A percentile compares a stretch with the other conserved stretches of the same genome.
These are phyloP conservation scores for Aspergillus pseudonomiae DNA, from an alignment of 2,329 filamentous ascomycete genomes.

Conservation along the genomic window DNA sequence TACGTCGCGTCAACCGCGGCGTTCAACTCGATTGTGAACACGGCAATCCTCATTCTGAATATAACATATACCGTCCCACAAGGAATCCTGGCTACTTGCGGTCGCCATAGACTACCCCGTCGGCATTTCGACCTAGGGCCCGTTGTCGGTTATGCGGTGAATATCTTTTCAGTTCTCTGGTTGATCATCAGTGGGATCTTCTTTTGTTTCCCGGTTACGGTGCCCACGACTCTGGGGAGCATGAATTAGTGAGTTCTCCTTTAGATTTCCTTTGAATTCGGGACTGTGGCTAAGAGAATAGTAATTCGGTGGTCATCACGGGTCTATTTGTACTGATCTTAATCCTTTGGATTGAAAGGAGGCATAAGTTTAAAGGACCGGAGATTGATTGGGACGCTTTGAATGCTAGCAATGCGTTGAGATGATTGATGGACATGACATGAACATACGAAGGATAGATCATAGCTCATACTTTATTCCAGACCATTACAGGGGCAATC, in stretches of 20 bases:
- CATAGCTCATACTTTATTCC: neutral
- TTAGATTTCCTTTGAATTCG: neutral
- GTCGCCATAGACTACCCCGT: neutral
- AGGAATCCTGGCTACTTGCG: conserved; percentile 21
- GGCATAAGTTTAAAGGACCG: conserved; percentile 17
- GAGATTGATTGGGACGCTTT: conserved; percentile 18
- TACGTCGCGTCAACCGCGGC: conserved; percentile 35
- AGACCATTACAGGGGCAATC: too few species aligned
- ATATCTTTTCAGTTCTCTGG: conserved; percentile 9
- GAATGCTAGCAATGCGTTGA: conserved; percentile 5
- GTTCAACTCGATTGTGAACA: conserved; percentile 39
- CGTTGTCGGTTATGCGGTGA: conserved; percentile 6
- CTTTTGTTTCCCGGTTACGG: conserved; percentile 7
- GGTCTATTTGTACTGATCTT: conserved; percentile 14
- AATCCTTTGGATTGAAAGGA: conserved; percentile 14
- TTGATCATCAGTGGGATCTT: conserved; percentile 6
- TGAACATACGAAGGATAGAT: neutral
- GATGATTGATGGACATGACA: neutral
- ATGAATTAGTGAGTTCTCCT: conserved; percentile 13
- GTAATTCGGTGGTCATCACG: conserved; percentile 14
- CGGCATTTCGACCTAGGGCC: conserved; percentile 7
- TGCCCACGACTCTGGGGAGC: neutral
- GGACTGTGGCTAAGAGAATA: neutral
- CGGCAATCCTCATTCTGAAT: conserved; percentile 33
- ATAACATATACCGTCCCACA: conserved; percentile 35